phyloP scores from a whole-genome alignment of 2,329 filamentous ascomycete genomes.

The Fusarium stilboides region DNA sequence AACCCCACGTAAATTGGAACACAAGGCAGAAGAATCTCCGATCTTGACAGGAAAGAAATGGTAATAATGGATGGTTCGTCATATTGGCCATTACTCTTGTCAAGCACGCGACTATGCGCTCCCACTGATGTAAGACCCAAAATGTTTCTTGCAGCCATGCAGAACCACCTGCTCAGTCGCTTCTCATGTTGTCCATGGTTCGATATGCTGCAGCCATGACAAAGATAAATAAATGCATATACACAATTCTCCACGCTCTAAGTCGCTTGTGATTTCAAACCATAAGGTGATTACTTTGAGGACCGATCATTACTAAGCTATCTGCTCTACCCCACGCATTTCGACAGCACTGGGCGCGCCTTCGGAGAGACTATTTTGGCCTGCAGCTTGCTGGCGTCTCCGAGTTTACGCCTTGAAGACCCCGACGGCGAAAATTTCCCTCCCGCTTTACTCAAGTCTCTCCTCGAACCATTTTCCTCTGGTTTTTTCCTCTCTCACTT shows the following conservation, averaged over 20 bases:
- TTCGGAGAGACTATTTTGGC: slow-evolving; percentile 46
- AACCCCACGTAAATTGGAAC: neutral
- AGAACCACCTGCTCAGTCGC: neutral
- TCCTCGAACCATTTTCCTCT: slow-evolving; percentile 10
- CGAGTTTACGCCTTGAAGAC: slow-evolving; percentile 46
- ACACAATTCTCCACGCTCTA: slow-evolving; percentile 9
- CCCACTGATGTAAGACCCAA: slow-evolving; percentile 22
- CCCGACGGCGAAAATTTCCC: slow-evolving; percentile 45
- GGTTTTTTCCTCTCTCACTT: slow-evolving; percentile 3
- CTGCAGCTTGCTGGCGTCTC: slow-evolving; percentile 39
- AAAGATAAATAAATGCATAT: slow-evolving; percentile 3
- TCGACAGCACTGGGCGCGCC: slow-evolving; percentile 17
- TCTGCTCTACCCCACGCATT: slow-evolving; percentile 34
- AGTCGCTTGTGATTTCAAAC: slow-evolving; percentile 14
- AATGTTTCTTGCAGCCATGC: neutral
- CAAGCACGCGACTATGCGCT: slow-evolving; percentile 35
- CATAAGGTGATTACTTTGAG: no score
- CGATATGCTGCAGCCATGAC: slow-evolving; percentile 7
- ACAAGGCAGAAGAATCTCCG: neutral
- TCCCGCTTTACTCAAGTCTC: slow-evolving; percentile 26
- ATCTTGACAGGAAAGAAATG: slow-evolving; percentile 14
- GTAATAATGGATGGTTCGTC: slow-evolving; percentile 11
- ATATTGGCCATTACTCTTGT: slow-evolving; percentile 6
- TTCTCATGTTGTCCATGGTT: slow-evolving; percentile 8
- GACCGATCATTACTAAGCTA: slow-evolving; percentile 34